Base-by-base conservation (phyloP, 192 early-diverging fungal species). In the Cladochytrium replicatum region DNA sequence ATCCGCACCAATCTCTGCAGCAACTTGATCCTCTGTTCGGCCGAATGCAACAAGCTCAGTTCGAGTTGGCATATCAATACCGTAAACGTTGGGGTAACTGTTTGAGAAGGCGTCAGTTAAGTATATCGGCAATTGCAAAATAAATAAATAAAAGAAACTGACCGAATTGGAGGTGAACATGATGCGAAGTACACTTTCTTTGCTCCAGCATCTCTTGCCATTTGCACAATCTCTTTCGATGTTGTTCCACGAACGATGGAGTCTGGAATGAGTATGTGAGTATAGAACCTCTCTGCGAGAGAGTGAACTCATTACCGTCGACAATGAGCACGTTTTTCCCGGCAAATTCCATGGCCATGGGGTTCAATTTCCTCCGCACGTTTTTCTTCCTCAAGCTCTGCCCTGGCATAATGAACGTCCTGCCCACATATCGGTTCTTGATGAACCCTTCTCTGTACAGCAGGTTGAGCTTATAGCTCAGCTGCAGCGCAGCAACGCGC, bases 241-340 rank as follows among this genome's bases (percentile, higher is more conserved):
- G 96, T 99, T 9, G 96, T 99, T 46, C 96, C 96, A 58, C 96
- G 84, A n/a, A 99, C 96, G 63, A 99, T 96, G 0, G 93, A 97
- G 67, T 99, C 90, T 74, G 23, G 15, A 34, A 32, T 49, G 29
- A 61, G 27, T 15, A 49, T 19, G 43, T 32, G 44, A n/a, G 34
- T 2, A 22, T 52, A 40, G 52, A 44, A 13, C 23, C 42, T 30
- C 9, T 19, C 27, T 32, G 26, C 9, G 23, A 55, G 26, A 54
- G 17, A 6, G 6, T 19, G 11, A 52, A 45, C n/a, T 2, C 46
- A 24, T 23, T 57, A 87, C 84, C 89, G 75, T 99, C 96, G 29
- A 99, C 96, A 53, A 99, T 72, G 56, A 99, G 72, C 17, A 99
- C 96, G 66, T 91, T 96, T 67, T 96, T 96, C 34, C 75, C 87